phyloP scores from a whole-genome alignment of 2,329 filamentous ascomycete genomes.

The Ascochyta koolunga region DNA sequence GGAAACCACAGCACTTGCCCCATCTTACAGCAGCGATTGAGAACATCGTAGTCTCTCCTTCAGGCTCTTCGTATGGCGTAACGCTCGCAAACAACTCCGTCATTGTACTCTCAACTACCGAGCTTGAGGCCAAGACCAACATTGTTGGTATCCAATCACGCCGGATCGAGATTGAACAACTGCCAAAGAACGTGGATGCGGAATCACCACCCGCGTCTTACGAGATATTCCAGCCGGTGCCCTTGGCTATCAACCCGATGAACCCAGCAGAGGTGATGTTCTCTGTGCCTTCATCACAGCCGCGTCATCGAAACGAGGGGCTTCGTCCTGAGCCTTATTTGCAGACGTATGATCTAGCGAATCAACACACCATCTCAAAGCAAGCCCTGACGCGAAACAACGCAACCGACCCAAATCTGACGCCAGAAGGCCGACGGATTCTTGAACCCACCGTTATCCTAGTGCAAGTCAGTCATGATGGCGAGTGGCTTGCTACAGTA shows the following conservation, averaged over 20 bases:
- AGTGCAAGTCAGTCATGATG: constrained; percentile 78
- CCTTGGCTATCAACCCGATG: constrained; percentile 51
- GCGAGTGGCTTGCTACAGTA: constrained; percentile 87
- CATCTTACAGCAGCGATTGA: constrained; percentile 87
- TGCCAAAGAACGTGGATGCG: constrained; percentile 30
- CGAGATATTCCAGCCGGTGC: constrained; percentile 34
- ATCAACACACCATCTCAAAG: constrained; percentile 77
- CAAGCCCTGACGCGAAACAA: constrained; percentile 91
- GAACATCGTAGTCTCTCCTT: constrained; percentile 79
- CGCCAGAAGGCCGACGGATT: constrained; percentile 72
- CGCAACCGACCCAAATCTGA: constrained; percentile 78
- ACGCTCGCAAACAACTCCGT: constrained; percentile 90
- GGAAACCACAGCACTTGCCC: constrained; percentile 81
- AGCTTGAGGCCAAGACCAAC: constrained; percentile 83
- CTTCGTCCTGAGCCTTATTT: constrained; percentile 64
- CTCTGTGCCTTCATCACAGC: constrained; percentile 60
- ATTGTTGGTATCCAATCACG: constrained; percentile 78
- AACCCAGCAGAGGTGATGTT: constrained; percentile 52
- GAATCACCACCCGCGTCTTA: constrained; percentile 25
- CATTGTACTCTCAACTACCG: constrained; percentile 87
- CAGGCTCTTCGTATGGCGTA: constrained; percentile 80
- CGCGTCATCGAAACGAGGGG: constrained; percentile 36
- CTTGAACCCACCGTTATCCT: constrained; percentile 78
- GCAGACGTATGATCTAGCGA: constrained; percentile 85
- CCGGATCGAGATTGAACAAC: constrained; percentile 36